These are phyloP conservation scores for Dalbergia cochinchinensis DNA, from an alignment of 306 rosid species.

Conservation along the genomic window DNA sequence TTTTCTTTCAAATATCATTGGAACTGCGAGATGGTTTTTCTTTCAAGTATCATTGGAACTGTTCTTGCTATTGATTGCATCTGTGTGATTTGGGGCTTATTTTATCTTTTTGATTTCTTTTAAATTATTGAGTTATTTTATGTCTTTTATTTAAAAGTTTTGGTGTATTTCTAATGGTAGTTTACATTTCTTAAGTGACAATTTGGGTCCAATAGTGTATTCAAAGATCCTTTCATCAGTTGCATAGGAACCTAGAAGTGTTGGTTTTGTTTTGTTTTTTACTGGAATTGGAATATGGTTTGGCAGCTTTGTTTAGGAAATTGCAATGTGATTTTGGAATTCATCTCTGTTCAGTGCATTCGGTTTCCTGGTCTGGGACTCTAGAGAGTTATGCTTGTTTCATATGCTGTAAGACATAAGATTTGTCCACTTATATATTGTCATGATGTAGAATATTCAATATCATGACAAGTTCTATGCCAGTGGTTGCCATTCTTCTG, in stretches of 20 bases:
- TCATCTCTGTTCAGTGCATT: too few relatives aligned
- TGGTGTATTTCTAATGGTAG: neutral
- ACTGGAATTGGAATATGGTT: neutral
- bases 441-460: slow-evolving; percentile 13
- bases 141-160: neutral
- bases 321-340: neutral
- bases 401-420: slow-evolving; percentile 3
- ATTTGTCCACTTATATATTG: slow-evolving; percentile 7
- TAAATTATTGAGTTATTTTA: neutral
- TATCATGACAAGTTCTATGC: slow-evolving; percentile 20
- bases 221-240: neutral
- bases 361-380: neutral
- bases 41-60: neutral
- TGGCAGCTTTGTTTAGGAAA: neutral
- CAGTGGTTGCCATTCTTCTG: slow-evolving; percentile 14
- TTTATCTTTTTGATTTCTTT: neutral
- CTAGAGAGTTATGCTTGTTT: neutral
- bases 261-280: too few relatives aligned
- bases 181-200: neutral
- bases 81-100: neutral
- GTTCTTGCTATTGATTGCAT: neutral
- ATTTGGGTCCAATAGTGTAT: neutral
- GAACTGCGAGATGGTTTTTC: neutral
- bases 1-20: neutral
- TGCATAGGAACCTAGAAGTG: neutral